Conservation (phyloP, 495 filamentous ascomycete species). For the Lepraria neglecta region DNA sequence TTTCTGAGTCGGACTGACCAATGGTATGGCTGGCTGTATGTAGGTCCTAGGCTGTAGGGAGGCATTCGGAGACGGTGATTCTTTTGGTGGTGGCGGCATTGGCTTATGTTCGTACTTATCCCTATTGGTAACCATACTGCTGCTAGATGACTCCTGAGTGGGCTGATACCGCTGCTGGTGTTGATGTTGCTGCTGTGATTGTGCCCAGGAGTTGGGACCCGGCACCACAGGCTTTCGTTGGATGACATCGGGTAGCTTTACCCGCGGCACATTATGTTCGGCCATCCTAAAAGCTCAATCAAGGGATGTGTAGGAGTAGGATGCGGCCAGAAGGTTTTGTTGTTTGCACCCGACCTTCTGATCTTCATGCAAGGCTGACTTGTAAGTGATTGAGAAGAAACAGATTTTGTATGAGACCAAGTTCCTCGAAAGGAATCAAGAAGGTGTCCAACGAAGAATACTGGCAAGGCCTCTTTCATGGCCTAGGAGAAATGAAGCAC, state of each 20-base stretch:
- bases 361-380: background rate
- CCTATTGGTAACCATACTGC: conserved; percentile 18
- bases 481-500: background rate
- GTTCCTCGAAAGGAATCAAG: background rate
- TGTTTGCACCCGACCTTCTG: background rate
- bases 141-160: background rate
- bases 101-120: conserved; percentile 29
- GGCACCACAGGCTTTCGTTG: conserved; percentile 17
- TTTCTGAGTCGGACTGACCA: conserved; percentile 6
- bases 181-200: conserved; percentile 15
- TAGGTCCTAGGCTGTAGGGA: conserved; percentile 15
- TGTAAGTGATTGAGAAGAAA: background rate
- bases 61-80: conserved; percentile 10
- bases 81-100: conserved; percentile 26
- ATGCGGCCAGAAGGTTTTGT: background rate
- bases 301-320: background rate
- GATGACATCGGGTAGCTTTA: conserved; percentile 16
- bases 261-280: conserved; percentile 1
- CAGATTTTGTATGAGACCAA: background rate
- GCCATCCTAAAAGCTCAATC: conserved; percentile 6
- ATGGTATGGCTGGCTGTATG: conserved; percentile 26
- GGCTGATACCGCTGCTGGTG: conserved; percentile 1
- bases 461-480: background rate
- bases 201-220: conserved; percentile 26
- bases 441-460: background rate